phyloP scores from a whole-genome alignment of 2,329 filamentous ascomycete genomes.

The Colletotrichum horii region DNA sequence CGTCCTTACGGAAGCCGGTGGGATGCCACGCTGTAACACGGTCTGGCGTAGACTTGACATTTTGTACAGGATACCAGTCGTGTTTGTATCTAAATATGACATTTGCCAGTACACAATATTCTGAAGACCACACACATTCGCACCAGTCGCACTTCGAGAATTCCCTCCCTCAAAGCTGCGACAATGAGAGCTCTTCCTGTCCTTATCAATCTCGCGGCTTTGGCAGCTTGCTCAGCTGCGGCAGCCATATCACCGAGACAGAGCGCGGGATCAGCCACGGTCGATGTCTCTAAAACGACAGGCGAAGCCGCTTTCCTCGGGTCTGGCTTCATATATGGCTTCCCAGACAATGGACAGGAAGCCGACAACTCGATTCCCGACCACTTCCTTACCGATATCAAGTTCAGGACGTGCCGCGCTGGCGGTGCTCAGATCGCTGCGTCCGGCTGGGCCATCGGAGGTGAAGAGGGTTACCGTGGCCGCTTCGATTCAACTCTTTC shows the following conservation, averaged over 20 bases:
- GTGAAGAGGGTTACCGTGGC: background rate
- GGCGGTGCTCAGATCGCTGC: background rate
- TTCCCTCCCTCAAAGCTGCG: accelerated
- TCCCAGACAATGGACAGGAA: background rate
- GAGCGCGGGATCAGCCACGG: background rate
- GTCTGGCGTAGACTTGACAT: background rate
- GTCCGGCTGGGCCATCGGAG: background rate
- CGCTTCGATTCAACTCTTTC: background rate
- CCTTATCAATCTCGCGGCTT: background rate
- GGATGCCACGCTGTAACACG: background rate
- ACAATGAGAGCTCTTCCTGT: background rate
- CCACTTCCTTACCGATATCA: background rate
- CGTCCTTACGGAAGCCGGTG: background rate
- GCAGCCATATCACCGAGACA: background rate
- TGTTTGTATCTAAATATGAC: background rate
- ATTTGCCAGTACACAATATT: background rate
- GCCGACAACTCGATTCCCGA: background rate
- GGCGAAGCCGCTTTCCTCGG: background rate
- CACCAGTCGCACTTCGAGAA: background rate
- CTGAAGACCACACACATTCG: background rate
- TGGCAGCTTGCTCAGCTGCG: background rate
- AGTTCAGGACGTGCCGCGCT: background rate
- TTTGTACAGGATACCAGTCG: background rate
- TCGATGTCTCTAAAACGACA: background rate
- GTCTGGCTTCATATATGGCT: background rate